Evolutionary conservation across 2,329 filamentous ascomycete species (phyloP).

Genomic region (Colletotrichum graminicola): DNA sequence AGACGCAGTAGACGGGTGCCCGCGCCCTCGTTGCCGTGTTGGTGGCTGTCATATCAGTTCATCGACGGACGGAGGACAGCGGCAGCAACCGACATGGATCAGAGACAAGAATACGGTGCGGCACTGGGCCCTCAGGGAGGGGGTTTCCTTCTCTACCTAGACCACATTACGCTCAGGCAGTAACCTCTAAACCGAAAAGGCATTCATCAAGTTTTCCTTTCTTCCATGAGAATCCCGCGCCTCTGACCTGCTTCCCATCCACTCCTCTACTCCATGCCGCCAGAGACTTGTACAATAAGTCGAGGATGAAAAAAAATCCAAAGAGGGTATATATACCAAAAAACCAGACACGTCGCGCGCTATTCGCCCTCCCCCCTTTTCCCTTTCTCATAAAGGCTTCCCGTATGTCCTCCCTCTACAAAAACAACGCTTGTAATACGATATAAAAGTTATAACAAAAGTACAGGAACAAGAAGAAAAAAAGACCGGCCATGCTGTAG

Average conservation of each 20-base stretch:
- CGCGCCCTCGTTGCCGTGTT: too few relatives aligned
- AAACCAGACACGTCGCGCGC: background rate
- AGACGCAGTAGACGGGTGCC: background rate
- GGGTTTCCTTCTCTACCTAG: background rate
- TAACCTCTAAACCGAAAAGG: background rate
- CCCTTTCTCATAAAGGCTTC: background rate
- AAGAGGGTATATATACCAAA: constrained; percentile 38
- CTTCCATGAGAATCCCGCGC: background rate
- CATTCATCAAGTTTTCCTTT: background rate
- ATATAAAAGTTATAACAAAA: background rate
- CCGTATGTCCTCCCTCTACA: background rate
- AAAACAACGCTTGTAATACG: background rate
- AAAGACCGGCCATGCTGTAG: background rate
- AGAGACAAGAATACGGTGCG: background rate
- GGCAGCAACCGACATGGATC: background rate
- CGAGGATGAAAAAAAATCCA: background rate
- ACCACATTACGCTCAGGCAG: background rate
- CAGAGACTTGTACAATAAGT: background rate
- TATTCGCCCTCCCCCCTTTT: background rate
- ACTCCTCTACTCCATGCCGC: constrained; percentile 15
- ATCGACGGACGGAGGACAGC: background rate
- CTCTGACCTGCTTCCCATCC: background rate
- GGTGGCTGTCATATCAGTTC: background rate
- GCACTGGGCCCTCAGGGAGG: background rate
- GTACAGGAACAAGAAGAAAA: background rate